These are phyloP conservation scores for Trichocladium uniseriatum DNA, from an alignment of 495 filamentous ascomycete genomes.

Conservation along the genomic window DNA sequence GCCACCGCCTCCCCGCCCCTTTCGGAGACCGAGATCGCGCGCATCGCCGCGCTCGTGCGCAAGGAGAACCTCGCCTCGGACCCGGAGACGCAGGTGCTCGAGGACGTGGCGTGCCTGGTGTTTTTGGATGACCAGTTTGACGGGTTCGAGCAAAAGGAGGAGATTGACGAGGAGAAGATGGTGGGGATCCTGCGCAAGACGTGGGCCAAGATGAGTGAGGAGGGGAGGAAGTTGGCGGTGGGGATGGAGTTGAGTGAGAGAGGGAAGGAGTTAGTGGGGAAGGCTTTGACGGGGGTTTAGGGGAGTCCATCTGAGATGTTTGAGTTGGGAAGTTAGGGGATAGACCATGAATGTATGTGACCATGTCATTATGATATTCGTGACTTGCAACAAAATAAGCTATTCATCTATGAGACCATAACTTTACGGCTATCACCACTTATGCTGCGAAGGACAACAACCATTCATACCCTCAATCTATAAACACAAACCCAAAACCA, in stretches of 20 bases:
- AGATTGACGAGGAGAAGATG: constrained; percentile 63
- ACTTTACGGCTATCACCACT: no score
- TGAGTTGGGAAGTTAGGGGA: not conserved
- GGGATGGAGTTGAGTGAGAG: constrained; percentile 52
- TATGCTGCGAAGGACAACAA: no score
- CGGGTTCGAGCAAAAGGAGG: constrained; percentile 50
- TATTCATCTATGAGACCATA: no score
- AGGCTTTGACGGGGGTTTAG: constrained; percentile 46
- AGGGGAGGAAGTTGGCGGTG: constrained; percentile 59
- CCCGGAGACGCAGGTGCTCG: constrained; percentile 59
- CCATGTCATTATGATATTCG: no score
- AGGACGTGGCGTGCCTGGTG: constrained; percentile 79
- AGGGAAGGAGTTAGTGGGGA: constrained; percentile 50
- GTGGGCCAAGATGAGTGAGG: constrained; percentile 70
- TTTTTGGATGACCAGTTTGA: constrained; percentile 81
- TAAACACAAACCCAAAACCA: no score
- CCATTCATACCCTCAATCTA: no score
- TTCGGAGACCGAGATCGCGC: constrained; percentile 29
- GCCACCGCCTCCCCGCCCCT: constrained; percentile 30
- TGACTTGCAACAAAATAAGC: no score
- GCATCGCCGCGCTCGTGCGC: constrained; percentile 51
- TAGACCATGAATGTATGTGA: no score
- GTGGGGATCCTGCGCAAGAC: constrained; percentile 67
- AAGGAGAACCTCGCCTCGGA: constrained; percentile 56
- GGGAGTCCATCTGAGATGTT: not conserved